Base-by-base conservation (phyloP, 2,329 filamentous ascomycete genomes). In the Aureobasidium sp. region DNA sequence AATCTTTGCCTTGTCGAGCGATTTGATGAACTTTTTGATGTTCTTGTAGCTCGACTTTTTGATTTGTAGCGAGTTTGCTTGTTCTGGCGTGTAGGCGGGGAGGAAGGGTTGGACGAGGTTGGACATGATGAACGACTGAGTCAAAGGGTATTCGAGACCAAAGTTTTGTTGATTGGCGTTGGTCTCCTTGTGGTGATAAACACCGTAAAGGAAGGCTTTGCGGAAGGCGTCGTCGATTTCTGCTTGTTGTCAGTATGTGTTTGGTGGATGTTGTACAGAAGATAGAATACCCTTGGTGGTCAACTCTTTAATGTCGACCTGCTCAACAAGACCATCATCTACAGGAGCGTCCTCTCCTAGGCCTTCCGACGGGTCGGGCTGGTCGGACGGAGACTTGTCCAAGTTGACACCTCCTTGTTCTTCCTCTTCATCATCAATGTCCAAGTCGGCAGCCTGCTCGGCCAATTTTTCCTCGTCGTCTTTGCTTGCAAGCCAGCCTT, bases 31-130 rank as follows among this genome's bases (percentile, higher is more conserved):
- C 65, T 86, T 88, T 68, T 84, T 85, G 62, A 85, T 79, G 63
- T 82, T 87, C 73, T 88, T 88, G 82, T 83, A 87, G 63, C 81
- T 84, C 3, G 84, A 85, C 72, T 87, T 88, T 68, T 87, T 88
- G 71, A 88, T 85, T 64, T 85, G 82, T 57, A 85, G 79, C 62
- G 77, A 82, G 60, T 79, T 79, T 2, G 77, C 76, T 67, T 84
- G 78, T 21, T 79, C 75, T 5, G 81, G 73, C 11, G 78, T 81
- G 68, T 79, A 79, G 21, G 82, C 78, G 2, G 85, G 84, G 1
- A 88, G 77, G 66, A 84, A 86, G 1, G 85, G 85, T n/a, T 85
- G 82, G 21, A 87, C 79, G 59, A 88, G 76, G 58, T 79, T 81
- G 9, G 84, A 79, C 69, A 88, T 84, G 67, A 87, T 75, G 25